Evolutionary conservation across 257 asterid genomes (phyloP), one percentile per base, ranked within the genome.

Genomic region (Nicotiana otophora): DNA sequence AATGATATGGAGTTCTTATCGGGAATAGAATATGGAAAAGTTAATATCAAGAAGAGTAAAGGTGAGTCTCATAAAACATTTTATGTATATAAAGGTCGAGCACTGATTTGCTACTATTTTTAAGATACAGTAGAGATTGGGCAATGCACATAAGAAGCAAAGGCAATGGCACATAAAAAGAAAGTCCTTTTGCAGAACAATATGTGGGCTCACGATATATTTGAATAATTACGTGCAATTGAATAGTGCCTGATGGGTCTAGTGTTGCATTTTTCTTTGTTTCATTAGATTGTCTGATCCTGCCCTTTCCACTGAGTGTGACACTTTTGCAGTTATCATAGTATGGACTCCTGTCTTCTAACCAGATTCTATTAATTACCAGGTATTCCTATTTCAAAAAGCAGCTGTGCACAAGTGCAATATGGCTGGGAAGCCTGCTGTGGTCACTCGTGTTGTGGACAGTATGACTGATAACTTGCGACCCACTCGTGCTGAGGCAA

Each of bases 401-500:
- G 91, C 96, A 79, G 98, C 98, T 34, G 89, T 95, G 82, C 87
- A 93, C 89, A 92, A 92, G 89, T 95, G 98, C 85, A 95, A 95
- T 88, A 95, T 93, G 97, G 98, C 96, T 64, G 98, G 98, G 87
- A 95, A 93, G 87, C 97, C 98, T 36, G 97, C 97, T 3, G 98
- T 95, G 65, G 92, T 95, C 65, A 95, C 98, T 68, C 98, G 98
- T 84, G 98, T 95, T 78, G 98, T 93, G 86, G 98, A 95, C 86
- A 93, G 98, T 83, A 92, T 93, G 98, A 95, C 98, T 1, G 96
- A 91, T 87, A 93, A 93, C 83, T 90, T 95, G 81, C 90, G 98
- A 85, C 98, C 98, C 62, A 95, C 98, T 76, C 97, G 98, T 89
- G 98, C 98, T 5, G 98, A 95, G 88, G 98, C 98, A 85, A 95